Evolutionary conservation across 352 stramenopile genomes (phyloP), one percentile per base, ranked within the genome.

Genomic region (Phytopythium boreale): DNA sequence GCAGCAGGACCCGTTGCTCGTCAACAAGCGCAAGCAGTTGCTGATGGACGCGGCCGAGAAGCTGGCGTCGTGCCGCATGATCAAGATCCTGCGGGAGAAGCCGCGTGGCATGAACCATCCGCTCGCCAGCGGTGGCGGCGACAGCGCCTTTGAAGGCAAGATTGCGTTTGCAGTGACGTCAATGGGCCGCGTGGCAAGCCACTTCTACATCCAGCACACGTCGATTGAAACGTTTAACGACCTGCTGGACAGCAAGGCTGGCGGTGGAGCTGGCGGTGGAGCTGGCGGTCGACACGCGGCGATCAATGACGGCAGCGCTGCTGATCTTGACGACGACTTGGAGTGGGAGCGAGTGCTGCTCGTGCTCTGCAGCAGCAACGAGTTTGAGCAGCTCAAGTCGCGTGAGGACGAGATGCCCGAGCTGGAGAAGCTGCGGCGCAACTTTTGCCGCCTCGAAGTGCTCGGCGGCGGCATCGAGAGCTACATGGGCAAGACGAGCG

Each of bases 181-280:
- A 36, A 88, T 99, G 64, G 98, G 98, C 11, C 90, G 97, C 24
- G 95, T 99, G 17, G 98, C 97, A 9, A 99, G 95, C 31, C 97
- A 99, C 74, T 99, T 98, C 74, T 99, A 99, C 82, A 99, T 99
- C 62, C 84, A 95, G 63, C 96, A 99, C 76, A 95, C 97, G 55
- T 99, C 95, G 43, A 97, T 99, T 34, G 87, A 98, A 60, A 97
- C 90, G 24, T 99, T 99, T 63, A 99, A 99, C 72, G 92, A 98
- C 26, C 73, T 96, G 36, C 69, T 99, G 36, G 77, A 84, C 56
- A 79, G 80, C 44, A 78, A 93, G 72, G 52, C 80, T 29, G 70
- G 72, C 2, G 62, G 72, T 44, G 53, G 68, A 27, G 52, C 80
- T 29, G 70, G 72, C 2, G 62, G 72, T 44, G 53, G 68, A 27